Evolutionary conservation across 495 filamentous ascomycete species (phyloP).

Genomic region (Bacidia gigantensis): DNA sequence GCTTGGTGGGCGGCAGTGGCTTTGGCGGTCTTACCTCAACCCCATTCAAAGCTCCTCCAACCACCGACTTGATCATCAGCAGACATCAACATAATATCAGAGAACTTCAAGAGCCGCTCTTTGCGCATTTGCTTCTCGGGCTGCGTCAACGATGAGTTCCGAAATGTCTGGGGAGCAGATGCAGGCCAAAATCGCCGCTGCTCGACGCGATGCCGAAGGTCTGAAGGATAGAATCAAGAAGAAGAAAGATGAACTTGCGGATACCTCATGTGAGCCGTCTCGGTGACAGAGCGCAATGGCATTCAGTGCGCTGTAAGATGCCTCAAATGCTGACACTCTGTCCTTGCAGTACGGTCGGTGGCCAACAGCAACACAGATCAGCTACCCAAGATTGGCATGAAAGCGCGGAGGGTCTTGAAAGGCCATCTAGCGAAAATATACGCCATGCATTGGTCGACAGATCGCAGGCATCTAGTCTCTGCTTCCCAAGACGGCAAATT

Average conservation of each 20-base stretch:
- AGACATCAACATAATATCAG: not conserved
- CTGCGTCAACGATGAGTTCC: conserved; percentile 31
- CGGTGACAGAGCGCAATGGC: not conserved
- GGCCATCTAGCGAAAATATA: conserved; percentile 98
- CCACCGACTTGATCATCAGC: not conserved
- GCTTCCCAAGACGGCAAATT: conserved; percentile 98
- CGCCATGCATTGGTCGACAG: conserved; percentile 99
- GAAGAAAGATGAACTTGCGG: conserved; percentile 98
- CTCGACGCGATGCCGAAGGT: conserved; percentile 92
- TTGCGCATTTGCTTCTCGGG: not conserved
- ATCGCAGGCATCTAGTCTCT: conserved; percentile 92
- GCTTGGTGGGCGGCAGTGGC: not conserved
- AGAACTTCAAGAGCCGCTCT: not conserved
- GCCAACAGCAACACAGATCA: conserved; percentile 77
- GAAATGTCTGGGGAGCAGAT: conserved; percentile 61
- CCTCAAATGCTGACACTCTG: not conserved
- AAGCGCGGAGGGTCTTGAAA: conserved; percentile 85
- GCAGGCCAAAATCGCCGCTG: conserved; percentile 85
- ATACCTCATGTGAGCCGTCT: conserved; percentile 74
- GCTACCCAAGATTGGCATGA: conserved; percentile 89
- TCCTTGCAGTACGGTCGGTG: conserved; percentile 67
- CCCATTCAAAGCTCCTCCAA: not conserved
- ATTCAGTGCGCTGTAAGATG: not conserved
- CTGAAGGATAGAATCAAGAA: conserved; percentile 98
- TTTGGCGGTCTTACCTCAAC: not conserved